Evolutionary conservation across 768 basidiomycete species (phyloP), one percentile per base, ranked within the genome.

Genomic region (Sarcodon sp.): DNA sequence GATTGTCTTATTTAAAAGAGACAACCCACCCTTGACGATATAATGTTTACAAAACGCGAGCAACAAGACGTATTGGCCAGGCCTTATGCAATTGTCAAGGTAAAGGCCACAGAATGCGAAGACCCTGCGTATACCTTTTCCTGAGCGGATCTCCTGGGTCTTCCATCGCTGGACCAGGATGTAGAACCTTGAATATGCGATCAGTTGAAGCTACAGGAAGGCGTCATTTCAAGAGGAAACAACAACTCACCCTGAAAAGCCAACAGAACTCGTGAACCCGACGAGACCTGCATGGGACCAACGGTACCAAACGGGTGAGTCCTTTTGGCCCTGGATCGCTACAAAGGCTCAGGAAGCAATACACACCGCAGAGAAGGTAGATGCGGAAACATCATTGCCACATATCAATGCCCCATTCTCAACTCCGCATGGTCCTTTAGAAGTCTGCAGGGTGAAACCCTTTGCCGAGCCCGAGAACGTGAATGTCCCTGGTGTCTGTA

Each of bases 401-500:
- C 79, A 80, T 1, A 67, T 54, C 45, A 80, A 65, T 34, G 60
- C 50, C 6, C 73, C 71, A 43, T 61, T 55, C 15, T 66, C 67
- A 35, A 79, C 69, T 13, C 70, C 74, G 56, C 78, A 81, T 46
- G 59, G 64, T 11, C 79, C 79, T 59, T 79, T 80, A 9, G 74
- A 76, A 18, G 76, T 76, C 21, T 66, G 66, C 65, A 81, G 66
- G 8, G 75, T 79, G 63, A 80, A 79, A 54, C 71, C 69, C 7
- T 66, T 65, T 18, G 67, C 54, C 13, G 68, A 63, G 33, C 76
- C 75, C 7, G 71, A 67, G 31, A 75, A 50, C 1, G 72, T 72
- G 55, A 70, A 74, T 2, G 77, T 79, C 10, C 76, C 78, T 33
- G 72, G 64, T 7, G 77, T 79, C 58, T 80, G 78, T 8, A 72